phyloP scores from a whole-genome alignment of 768 basidiomycete genomes.

The Xanthoconium purpureum region DNA sequence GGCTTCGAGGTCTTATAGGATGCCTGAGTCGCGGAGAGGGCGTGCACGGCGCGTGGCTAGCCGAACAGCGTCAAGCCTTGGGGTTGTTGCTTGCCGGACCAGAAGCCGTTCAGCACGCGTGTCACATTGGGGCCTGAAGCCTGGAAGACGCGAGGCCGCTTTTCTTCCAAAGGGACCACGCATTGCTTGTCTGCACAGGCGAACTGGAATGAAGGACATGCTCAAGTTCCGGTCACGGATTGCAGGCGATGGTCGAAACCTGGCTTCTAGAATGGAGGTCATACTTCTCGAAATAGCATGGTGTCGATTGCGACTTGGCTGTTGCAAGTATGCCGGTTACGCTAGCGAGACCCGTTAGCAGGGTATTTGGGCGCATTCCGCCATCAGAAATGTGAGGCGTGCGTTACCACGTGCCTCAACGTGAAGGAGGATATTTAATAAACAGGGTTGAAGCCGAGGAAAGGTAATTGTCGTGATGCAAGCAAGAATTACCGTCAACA shows the following conservation, averaged over 20 bases:
- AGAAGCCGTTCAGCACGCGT: constrained; percentile 22
- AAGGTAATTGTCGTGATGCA: constrained; percentile 21
- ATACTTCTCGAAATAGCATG: background rate
- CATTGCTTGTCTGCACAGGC: constrained; percentile 30
- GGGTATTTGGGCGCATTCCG: background rate
- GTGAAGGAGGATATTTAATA: constrained; percentile 11
- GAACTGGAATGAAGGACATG: constrained; percentile 28
- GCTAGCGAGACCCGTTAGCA: constrained; percentile 1
- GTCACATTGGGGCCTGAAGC: constrained; percentile 24
- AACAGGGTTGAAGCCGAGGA: constrained; percentile 23
- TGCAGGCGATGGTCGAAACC: constrained; percentile 2
- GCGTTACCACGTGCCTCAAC: constrained; percentile 15
- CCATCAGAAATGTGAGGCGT: constrained; percentile 11
- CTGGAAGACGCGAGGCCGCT: constrained; percentile 35
- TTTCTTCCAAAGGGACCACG: constrained; percentile 25
- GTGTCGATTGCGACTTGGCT: background rate
- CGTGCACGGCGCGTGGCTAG: constrained; percentile 29
- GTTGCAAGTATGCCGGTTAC: constrained; percentile 5
- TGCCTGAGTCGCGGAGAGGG: constrained; percentile 18
- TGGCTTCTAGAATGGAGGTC: constrained; percentile 17
- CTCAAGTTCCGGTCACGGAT: constrained; percentile 19
- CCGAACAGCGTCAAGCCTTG: constrained; percentile 23
- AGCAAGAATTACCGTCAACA: constrained; percentile 23
- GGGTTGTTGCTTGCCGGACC: constrained; percentile 17
- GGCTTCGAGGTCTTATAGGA: constrained; percentile 24